phyloP scores from a whole-genome alignment of 1,284 basidiomycete genomes.

The Moniliophthora roreri region DNA sequence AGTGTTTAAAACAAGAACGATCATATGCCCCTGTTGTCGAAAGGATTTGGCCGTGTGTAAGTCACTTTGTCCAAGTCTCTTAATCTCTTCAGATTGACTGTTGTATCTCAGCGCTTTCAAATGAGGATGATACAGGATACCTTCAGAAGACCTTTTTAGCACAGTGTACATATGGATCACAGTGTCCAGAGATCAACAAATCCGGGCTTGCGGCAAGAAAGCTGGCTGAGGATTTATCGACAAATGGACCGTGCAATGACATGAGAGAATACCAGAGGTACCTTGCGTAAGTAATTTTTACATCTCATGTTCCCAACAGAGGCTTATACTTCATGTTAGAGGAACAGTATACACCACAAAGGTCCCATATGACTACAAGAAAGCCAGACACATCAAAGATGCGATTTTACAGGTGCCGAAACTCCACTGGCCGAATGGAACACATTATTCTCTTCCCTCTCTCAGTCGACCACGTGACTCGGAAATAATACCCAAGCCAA shows the following conservation, averaged over 20 bases:
- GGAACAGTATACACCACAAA: slow-evolving; percentile 7
- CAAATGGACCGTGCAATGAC: slow-evolving; percentile 9
- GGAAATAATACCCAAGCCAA: slow-evolving; percentile 3
- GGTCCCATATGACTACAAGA: slow-evolving; percentile 10
- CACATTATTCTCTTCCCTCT: too few relatives aligned
- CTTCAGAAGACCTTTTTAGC: slow-evolving; percentile 33
- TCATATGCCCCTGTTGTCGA: not conserved
- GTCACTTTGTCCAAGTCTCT: not conserved
- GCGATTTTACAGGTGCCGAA: too few relatives aligned
- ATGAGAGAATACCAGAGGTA: slow-evolving; percentile 10
- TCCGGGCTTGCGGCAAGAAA: slow-evolving; percentile 33
- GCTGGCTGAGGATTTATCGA: slow-evolving; percentile 31
- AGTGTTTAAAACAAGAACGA: not conserved
- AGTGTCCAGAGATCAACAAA: slow-evolving; percentile 35
- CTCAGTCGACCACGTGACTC: too few relatives aligned
- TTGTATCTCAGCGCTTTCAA: not conserved
- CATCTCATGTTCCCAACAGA: not conserved
- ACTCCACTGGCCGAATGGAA: too few relatives aligned
- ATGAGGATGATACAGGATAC: slow-evolving; percentile 32
- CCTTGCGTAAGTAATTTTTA: slow-evolving; percentile 27
- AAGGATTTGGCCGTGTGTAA: not conserved
- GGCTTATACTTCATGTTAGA: not conserved
- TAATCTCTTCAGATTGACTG: too few relatives aligned
- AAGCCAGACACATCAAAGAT: not conserved
- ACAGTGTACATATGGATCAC: too few relatives aligned